Base-by-base conservation (phyloP, 2,329 filamentous ascomycete species). In the Colletotrichum cordylinicola region DNA sequence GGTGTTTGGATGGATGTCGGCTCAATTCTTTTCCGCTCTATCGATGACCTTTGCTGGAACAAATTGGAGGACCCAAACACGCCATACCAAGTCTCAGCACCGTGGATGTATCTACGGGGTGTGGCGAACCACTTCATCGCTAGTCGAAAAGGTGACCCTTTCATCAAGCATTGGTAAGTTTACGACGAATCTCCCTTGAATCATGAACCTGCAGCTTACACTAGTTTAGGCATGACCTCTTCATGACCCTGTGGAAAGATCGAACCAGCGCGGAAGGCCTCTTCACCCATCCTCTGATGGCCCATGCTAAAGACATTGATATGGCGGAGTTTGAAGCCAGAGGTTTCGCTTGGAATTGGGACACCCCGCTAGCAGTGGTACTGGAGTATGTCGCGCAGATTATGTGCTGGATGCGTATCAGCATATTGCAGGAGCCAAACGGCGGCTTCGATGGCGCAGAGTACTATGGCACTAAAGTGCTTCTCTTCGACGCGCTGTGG, bases 1-100 rank as follows among this genome's bases (percentile, higher is more conserved):
- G 86, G 86, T 27, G 84, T 83, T 0, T 86, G 83, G 80, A 81
- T 87, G 76, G 86, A 88, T 72, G 84, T 86, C 7, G 85, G 85
- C 6, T 82, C 80, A 56, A 81, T 87, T 18, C 73, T 86, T n/a
- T 78, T 85, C 37, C 79, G 85, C 7, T 77, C 79, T 33, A 78
- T 87, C 31, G 84, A 87, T 70, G 78, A 81, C 16, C 80, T 86
- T 43, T 86, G 84, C 60, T 87, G 85, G 86, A 74, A 82, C 24
- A 70, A 80, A 39, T 79, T 87, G n/a, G 78, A 79, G 35, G 84
- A 86, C 74, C 79, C 82, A 2, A 55, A 69, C 1, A 80, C 79
- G 6, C 84, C 84, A 0, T 83, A 80, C 64, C 80, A 81, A 31
- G 79, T 86, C 10, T 79, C 81, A 4, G 78, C 78, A 8, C 78